Percentiles rank a stretch among this genome's conserved stretches.
phyloP scores from a whole-genome alignment of 768 basidiomycete species.

The Phylloporus sp. region DNA sequence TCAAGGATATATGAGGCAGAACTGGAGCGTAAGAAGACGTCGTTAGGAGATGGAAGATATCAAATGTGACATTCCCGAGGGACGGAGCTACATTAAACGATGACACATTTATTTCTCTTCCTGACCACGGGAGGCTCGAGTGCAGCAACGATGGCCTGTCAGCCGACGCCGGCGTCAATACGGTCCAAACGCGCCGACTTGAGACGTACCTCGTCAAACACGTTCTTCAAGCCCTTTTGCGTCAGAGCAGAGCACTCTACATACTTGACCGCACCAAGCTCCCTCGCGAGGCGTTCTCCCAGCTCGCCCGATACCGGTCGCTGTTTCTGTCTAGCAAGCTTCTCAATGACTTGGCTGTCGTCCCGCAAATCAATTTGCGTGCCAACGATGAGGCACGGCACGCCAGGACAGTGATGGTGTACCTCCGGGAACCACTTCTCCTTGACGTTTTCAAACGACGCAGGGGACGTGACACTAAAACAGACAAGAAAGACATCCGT shows the following conservation, averaged over 20 bases:
- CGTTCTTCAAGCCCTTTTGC: slow-evolving; percentile 99
- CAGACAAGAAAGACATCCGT: slow-evolving; percentile 99
- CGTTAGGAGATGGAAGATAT: slow-evolving; percentile 34
- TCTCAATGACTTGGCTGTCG: slow-evolving; percentile 89
- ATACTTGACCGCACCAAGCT: slow-evolving; percentile 97
- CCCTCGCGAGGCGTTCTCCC: slow-evolving; percentile 93
- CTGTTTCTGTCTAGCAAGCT: slow-evolving; percentile 95
- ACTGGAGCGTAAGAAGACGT: slow-evolving; percentile 28
- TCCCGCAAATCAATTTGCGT: slow-evolving; percentile 97
- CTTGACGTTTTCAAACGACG: slow-evolving; percentile 99
- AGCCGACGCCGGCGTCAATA: slow-evolving; percentile 9
- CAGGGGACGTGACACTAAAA: slow-evolving; percentile 97
- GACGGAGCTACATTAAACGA: slow-evolving; percentile 56
- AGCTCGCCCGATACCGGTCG: slow-evolving; percentile 81
- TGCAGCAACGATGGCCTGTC: slow-evolving; percentile 91
- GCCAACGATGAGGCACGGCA: slow-evolving; percentile 98
- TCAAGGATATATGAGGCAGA: slow-evolving; percentile 35
- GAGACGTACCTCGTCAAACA: slow-evolving; percentile 91
- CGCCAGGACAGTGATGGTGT: slow-evolving; percentile 98
- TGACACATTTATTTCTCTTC: slow-evolving; percentile 73
- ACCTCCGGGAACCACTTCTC: slow-evolving; percentile 99
- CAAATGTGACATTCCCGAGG: slow-evolving; percentile 26
- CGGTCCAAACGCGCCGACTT: background rate
- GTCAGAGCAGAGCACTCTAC: slow-evolving; percentile 99
- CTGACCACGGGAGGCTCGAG: slow-evolving; percentile 94